These are phyloP conservation scores for Plantago elongata DNA, from an alignment of 257 asterid species.

Conservation along the genomic window DNA sequence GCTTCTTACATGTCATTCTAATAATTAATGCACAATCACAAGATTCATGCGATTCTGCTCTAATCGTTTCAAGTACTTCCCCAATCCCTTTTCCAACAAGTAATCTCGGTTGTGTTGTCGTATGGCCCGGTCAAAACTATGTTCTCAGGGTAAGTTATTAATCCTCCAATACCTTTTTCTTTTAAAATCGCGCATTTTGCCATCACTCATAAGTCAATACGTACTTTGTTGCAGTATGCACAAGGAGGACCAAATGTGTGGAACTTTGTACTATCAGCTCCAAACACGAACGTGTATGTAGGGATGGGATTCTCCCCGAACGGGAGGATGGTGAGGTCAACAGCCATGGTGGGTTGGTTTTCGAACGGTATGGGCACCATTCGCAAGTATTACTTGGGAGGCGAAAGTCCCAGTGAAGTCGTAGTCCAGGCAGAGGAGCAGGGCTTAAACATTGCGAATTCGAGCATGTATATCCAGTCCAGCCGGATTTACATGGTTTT, in stretches of 20 bases:
- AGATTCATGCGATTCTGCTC: constrained; percentile 7
- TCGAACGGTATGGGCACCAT: constrained; percentile 19
- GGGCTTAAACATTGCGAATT: constrained; percentile 40
- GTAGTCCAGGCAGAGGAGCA: constrained; percentile 22
- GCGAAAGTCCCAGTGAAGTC: constrained; percentile 37
- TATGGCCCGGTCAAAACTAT: constrained; percentile 57
- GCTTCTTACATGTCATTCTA: background rate
- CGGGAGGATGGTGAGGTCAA: constrained; percentile 63
- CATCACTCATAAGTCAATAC: background rate
- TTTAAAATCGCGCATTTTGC: background rate
- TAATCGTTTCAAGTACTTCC: constrained; percentile 20
- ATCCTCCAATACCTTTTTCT: background rate
- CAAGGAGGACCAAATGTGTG: constrained; percentile 40
- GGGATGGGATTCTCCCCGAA: constrained; percentile 61
- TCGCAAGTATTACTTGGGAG: constrained; percentile 46
- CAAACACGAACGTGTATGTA: constrained; percentile 38
- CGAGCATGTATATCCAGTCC: constrained; percentile 28
- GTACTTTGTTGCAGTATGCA: constrained; percentile 33
- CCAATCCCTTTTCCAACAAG: constrained; percentile 48
- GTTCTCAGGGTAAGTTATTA: constrained; percentile 77
- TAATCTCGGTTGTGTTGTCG: constrained; percentile 53
- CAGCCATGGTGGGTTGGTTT: constrained; percentile 68
- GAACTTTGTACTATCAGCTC: constrained; percentile 61
- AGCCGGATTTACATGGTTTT: constrained; percentile 50
- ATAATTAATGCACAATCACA: constrained; percentile 2